Percentiles rank a stretch among this genome's conserved stretches.
These are phyloP conservation scores for Coemansia sp. DNA, from an alignment of 192 early-diverging fungal species.

Conservation along the genomic window DNA sequence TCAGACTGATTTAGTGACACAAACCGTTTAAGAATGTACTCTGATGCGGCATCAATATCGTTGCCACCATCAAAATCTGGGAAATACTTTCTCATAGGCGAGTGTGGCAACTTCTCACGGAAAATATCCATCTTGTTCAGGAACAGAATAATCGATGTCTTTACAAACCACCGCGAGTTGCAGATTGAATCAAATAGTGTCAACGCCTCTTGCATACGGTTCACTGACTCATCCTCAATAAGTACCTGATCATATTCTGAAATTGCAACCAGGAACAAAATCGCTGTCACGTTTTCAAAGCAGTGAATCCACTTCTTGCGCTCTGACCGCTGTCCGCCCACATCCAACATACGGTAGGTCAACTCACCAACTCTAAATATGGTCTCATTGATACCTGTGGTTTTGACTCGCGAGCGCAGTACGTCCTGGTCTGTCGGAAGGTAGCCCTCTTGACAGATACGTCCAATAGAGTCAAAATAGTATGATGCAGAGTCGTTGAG, in stretches of 20 bases:
- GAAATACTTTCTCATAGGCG: conserved; percentile 87
- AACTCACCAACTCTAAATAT: conserved; percentile 87
- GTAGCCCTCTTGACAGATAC: conserved; percentile 79
- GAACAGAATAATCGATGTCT: conserved; percentile 98
- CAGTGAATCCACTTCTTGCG: conserved; percentile 99
- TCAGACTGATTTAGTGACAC: conserved; percentile 77
- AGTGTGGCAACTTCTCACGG: conserved; percentile 80
- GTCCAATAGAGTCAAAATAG: conserved; percentile 93
- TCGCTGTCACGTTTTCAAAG: conserved; percentile 95
- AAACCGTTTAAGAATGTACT: conserved; percentile 79
- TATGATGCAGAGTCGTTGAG: conserved; percentile 96
- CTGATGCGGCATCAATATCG: conserved; percentile 72
- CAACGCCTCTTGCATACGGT: conserved; percentile 94
- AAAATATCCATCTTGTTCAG: conserved; percentile 98
- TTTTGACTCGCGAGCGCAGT: conserved; percentile 93
- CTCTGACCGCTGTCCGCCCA: conserved; percentile 97
- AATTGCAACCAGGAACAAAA: conserved; percentile 94
- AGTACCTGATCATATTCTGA: conserved; percentile 94
- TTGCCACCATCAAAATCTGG: conserved; percentile 78
- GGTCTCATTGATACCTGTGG: conserved; percentile 95
- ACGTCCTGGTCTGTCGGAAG: conserved; percentile 95
- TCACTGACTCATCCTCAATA: conserved; percentile 94
- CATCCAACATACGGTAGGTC: conserved; percentile 96
- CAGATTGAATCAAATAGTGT: conserved; percentile 98
- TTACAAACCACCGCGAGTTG: conserved; percentile 95